Conservation (phyloP, 2,329 filamentous ascomycete genomes). For the Microsporum canis region DNA sequence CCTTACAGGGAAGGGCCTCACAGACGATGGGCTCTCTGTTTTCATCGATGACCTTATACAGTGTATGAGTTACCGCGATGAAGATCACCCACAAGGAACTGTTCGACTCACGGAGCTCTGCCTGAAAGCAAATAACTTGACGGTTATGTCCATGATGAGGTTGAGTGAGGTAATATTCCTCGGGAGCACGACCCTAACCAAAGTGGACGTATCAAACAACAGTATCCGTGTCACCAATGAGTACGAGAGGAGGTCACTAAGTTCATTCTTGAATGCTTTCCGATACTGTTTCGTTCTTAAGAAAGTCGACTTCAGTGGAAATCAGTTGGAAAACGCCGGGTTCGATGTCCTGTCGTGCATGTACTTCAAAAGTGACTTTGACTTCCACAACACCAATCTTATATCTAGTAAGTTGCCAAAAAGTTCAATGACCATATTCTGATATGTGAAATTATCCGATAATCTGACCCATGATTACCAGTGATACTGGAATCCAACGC, state of each 20-base stretch:
- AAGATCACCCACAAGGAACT: constrained; percentile 20
- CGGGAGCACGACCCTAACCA: constrained; percentile 35
- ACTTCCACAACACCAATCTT: constrained; percentile 19
- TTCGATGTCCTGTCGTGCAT: constrained; percentile 37
- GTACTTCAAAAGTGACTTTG: constrained; percentile 30
- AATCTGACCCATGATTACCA: background rate
- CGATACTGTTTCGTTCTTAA: constrained; percentile 32
- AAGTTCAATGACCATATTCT: background rate
- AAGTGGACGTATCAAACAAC: constrained; percentile 39
- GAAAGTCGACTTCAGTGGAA: constrained; percentile 37
- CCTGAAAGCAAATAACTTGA: constrained; percentile 36
- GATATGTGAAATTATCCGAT: background rate
- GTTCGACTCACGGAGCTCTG: constrained; percentile 38
- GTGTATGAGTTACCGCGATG: constrained; percentile 28
- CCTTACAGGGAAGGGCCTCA: constrained; percentile 35
- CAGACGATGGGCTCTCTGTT: constrained; percentile 34
- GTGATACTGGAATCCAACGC: background rate
- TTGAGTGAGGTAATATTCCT: constrained; percentile 33
- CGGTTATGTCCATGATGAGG: constrained; percentile 29
- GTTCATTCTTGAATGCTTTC: constrained; percentile 36
- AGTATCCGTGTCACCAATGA: constrained; percentile 29
- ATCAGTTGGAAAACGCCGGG: constrained; percentile 31
- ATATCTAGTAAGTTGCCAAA: background rate
- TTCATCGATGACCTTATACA: constrained; percentile 34
- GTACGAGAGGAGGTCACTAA: constrained; percentile 32